A percentile compares a stretch with the other conserved stretches of the same genome.
Evolutionary conservation across 2,329 filamentous ascomycete species (phyloP).

Genomic region (Fusarium floridanum): DNA sequence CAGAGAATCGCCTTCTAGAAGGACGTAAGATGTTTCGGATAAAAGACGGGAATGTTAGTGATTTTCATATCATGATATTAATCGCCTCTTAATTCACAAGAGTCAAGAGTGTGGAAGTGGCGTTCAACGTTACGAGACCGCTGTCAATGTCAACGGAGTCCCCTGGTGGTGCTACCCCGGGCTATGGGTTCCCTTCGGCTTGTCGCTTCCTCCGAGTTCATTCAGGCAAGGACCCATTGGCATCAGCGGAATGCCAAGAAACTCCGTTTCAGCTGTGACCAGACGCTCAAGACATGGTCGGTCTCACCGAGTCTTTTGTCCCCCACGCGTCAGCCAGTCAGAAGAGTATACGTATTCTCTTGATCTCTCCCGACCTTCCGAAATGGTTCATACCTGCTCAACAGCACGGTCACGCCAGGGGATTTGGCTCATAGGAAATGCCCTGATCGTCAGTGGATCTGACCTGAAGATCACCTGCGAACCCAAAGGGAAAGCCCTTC

Average conservation of each 20-base stretch:
- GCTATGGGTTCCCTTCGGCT: not conserved
- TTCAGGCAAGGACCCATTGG: not conserved
- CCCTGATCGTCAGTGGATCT: not conserved
- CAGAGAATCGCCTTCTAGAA: not conserved
- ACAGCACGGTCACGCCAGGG: not conserved
- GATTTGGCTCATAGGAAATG: not conserved
- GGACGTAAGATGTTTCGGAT: not conserved
- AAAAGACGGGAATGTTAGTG: not conserved
- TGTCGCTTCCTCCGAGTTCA: not conserved
- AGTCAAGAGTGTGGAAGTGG: not conserved
- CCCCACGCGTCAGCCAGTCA: not conserved
- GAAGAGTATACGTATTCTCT: not conserved
- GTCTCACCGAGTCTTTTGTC: not conserved
- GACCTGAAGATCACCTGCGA: not conserved
- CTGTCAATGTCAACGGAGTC: not conserved
- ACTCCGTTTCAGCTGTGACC: not conserved
- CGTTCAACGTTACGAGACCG: not conserved
- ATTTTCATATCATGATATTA: not conserved
- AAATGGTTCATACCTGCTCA: not conserved
- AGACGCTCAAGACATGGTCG: not conserved
- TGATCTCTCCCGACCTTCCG: conserved; percentile 5
- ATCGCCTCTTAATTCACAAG: too few species aligned
- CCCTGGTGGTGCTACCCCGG: not conserved
- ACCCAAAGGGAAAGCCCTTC: not conserved
- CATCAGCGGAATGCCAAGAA: not conserved